phyloP scores from a whole-genome alignment of 2,329 filamentous ascomycete species.

The Colletotrichum sp. region DNA sequence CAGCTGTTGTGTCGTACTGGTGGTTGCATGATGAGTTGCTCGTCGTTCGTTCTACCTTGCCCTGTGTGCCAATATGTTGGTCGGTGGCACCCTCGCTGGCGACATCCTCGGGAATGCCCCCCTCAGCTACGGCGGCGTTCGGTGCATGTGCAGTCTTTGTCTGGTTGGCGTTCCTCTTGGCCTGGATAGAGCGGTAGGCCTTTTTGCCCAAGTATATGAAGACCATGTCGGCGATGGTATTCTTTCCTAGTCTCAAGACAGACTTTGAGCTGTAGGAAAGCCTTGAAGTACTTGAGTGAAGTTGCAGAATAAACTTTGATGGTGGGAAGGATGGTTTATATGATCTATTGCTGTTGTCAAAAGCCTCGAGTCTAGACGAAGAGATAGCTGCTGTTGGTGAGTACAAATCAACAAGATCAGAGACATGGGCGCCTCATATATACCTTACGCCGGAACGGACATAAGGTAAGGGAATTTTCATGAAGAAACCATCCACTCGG shows the following conservation, averaged over 20 bases:
- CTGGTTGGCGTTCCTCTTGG: neutral
- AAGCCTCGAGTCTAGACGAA: neutral
- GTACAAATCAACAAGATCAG: neutral
- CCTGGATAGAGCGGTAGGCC: neutral
- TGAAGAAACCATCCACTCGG: neutral
- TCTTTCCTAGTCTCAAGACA: neutral
- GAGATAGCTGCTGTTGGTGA: neutral
- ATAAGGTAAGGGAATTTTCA: neutral
- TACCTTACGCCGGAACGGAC: neutral
- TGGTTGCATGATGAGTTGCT: neutral
- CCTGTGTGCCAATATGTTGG: neutral
- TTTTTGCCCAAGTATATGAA: slow-evolving; percentile 16
- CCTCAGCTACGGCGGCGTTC: neutral
- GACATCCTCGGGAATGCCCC: neutral
- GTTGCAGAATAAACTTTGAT: neutral
- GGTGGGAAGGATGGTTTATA: neutral
- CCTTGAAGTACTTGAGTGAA: neutral
- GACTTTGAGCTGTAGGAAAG: neutral
- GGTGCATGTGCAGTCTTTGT: neutral
- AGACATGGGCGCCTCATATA: neutral
- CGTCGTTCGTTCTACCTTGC: neutral
- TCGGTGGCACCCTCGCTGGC: neutral
- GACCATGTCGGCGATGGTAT: neutral
- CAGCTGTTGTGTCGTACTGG: neutral
- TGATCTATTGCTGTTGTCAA: neutral